Base-by-base conservation (phyloP, 805 yeast species). In the Saturnispora kantuleensis region DNA sequence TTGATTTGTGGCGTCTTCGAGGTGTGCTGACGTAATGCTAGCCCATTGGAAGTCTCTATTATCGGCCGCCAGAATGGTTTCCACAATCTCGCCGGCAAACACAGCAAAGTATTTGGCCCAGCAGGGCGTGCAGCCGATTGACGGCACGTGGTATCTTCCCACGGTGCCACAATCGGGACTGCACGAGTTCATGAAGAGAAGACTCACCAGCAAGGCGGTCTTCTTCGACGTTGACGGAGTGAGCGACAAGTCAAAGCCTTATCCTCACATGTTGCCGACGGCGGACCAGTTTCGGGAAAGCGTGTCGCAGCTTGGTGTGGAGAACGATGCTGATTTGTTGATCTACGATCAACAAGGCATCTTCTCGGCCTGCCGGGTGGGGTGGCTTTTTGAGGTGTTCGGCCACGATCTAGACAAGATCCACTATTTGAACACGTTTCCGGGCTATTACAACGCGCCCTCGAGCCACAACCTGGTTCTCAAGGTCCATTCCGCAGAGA, bases 71-170 rank as follows among this genome's bases (percentile, higher is more conserved):
- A 41, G 56, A 41, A 38, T 42, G 46, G n/a, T 53, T 11, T 47
- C 50, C 3, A 38, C 50, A 3, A 45, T 62, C 12, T 48, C 65
- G 1, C 63, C 63, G 3, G 55, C 58, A 4, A 39, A 50, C 13
- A 52, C 53, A 5, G 47, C 31, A 1, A 26, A 36, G 4, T 53
- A 55, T 33, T 40, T 58, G 26, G 33, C 47, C 1, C 47, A 48
- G n/a, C 34, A 43, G 6, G 9, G 29, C n/a, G 39, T 58, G 10
- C 48, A 82, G 10, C 81, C 95, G 1, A 67, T 90, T 16, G 98
- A 90, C 61, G 78, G 94, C 4, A 80, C 97, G 0, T 93, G 97
- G 97, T 87, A 79, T 62, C 73, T 90, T 76, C 96, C 97, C 39
- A 81, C 79, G 56, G 68, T 65, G 34, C 79, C 81, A 10, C 69